Evolutionary conservation across 2,329 filamentous ascomycete genomes (phyloP).

Genomic region (Mariannaea sp.): DNA sequence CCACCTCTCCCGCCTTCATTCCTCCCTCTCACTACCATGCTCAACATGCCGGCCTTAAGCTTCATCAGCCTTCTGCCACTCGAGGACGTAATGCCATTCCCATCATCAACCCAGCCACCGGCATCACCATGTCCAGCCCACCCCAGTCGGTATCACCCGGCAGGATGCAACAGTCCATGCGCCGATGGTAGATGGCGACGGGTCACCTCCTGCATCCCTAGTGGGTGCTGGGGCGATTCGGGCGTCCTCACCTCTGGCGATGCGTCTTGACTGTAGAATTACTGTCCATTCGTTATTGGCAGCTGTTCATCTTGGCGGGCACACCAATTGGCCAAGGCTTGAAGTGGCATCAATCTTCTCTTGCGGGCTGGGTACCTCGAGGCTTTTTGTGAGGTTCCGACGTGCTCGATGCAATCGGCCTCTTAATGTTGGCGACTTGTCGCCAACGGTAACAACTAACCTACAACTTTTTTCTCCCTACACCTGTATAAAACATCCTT

Average conservation of each 20-base stretch:
- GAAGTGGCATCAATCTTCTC: conserved; percentile 49
- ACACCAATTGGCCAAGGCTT: conserved; percentile 44
- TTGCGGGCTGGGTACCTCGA: conserved; percentile 47
- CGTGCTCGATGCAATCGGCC: conserved; percentile 35
- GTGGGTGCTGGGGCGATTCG: conserved; percentile 40
- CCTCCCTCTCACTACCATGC: conserved; percentile 65
- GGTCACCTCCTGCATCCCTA: conserved; percentile 41
- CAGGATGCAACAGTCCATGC: conserved; percentile 62
- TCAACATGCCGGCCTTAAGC: conserved; percentile 72
- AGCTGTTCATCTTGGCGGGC: conserved; percentile 58
- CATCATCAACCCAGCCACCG: conserved; percentile 94
- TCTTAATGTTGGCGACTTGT: conserved; percentile 40
- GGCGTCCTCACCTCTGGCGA: conserved; percentile 43
- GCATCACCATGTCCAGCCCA: conserved; percentile 85
- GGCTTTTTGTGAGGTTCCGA: conserved; percentile 30
- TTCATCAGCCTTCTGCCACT: conserved; percentile 88
- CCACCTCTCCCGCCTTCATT: conserved; percentile 67
- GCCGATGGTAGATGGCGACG: conserved; percentile 56
- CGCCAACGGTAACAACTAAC: conserved; percentile 29
- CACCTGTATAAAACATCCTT: conserved; percentile 55
- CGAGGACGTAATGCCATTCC: conserved; percentile 94
- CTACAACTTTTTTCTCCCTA: conserved; percentile 26
- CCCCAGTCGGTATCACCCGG: conserved; percentile 71
- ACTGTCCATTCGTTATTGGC: conserved; percentile 47
- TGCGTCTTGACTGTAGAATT: conserved; percentile 44